These are phyloP conservation scores for Furcasterigmium sp. DNA, from an alignment of 2,329 filamentous ascomycete genomes.

Conservation along the genomic window DNA sequence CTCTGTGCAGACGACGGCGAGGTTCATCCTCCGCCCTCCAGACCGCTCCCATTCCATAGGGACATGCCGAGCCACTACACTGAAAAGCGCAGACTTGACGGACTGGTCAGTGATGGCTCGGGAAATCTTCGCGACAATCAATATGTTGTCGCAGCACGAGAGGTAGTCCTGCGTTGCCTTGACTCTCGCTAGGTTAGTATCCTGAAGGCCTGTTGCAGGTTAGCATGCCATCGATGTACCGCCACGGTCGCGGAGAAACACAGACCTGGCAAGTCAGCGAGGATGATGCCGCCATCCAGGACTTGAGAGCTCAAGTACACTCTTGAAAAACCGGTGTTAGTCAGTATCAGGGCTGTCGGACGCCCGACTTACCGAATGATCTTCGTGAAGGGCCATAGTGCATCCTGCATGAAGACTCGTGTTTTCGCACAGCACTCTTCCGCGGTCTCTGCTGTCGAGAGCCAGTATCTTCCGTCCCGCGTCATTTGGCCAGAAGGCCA, in stretches of 20 bases:
- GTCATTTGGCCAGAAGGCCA: slow-evolving; percentile 19
- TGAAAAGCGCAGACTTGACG: slow-evolving; percentile 23
- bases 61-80: slow-evolving; percentile 19
- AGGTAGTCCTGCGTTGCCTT: slow-evolving; percentile 26
- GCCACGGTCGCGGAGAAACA: no score
- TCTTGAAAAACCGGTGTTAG: slow-evolving; percentile 9
- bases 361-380: slow-evolving; percentile 27
- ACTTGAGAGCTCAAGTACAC: slow-evolving; percentile 23
- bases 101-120: slow-evolving; percentile 25
- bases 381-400: slow-evolving; percentile 29
- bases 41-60: slow-evolving; percentile 21
- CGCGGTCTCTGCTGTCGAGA: slow-evolving; percentile 19
- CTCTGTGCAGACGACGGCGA: slow-evolving; percentile 27
- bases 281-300: slow-evolving; percentile 24
- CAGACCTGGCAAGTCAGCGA: slow-evolving; percentile 28
- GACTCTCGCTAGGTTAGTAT: slow-evolving; percentile 28
- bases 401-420: slow-evolving; percentile 24
- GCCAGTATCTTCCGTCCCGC: slow-evolving; percentile 18
- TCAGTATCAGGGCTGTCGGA: background rate
- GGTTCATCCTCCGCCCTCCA: slow-evolving; percentile 16
- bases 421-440: slow-evolving; percentile 22
- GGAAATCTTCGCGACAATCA: slow-evolving; percentile 26
- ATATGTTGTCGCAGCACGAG: slow-evolving; percentile 25
- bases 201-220: no score
- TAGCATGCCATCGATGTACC: no score